Conservation (phyloP, 257 asterid genomes). For the Catharanthus roseus region DNA sequence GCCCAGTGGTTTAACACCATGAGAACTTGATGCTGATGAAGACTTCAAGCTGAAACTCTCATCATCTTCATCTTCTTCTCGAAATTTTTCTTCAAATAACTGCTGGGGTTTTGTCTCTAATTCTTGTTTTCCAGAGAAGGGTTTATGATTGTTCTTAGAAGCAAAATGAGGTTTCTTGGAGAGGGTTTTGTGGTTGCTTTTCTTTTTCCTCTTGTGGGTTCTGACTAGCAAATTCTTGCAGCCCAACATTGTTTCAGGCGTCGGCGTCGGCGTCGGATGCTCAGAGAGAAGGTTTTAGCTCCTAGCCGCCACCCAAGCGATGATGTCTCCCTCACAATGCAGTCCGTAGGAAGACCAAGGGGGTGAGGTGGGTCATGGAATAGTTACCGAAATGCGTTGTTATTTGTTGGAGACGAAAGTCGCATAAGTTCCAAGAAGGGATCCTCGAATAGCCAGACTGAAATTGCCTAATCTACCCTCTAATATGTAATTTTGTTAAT, state of each 20-base stretch:
- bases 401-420: no score
- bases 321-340: no score
- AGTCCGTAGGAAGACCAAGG: no score
- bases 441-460: no score
- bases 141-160: slow-evolving; percentile 26
- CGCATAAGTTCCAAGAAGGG: no score
- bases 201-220: slow-evolving; percentile 29
- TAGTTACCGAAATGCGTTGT: no score
- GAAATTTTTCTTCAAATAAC: slow-evolving; percentile 22
- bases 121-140: slow-evolving; percentile 21
- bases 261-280: slow-evolving; percentile 8
- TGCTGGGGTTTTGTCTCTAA: slow-evolving; percentile 10
- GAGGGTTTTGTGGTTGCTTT: slow-evolving; percentile 21
- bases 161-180: slow-evolving; percentile 11
- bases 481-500: no score
- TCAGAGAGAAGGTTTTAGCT: background rate
- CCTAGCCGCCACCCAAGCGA: slow-evolving; percentile 8
- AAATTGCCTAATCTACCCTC: no score
- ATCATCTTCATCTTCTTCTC: slow-evolving; percentile 30
- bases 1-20: slow-evolving; percentile 87
- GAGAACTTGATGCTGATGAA: slow-evolving; percentile 52
- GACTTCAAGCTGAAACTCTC: slow-evolving; percentile 66
- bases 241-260: slow-evolving; percentile 39
- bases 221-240: slow-evolving; percentile 35
- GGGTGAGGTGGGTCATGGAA: no score